Evolutionary conservation across 192 early-diverging fungal species (phyloP), one percentile per base, ranked within the genome.

Genomic region (Pilobolus umbonatus): DNA sequence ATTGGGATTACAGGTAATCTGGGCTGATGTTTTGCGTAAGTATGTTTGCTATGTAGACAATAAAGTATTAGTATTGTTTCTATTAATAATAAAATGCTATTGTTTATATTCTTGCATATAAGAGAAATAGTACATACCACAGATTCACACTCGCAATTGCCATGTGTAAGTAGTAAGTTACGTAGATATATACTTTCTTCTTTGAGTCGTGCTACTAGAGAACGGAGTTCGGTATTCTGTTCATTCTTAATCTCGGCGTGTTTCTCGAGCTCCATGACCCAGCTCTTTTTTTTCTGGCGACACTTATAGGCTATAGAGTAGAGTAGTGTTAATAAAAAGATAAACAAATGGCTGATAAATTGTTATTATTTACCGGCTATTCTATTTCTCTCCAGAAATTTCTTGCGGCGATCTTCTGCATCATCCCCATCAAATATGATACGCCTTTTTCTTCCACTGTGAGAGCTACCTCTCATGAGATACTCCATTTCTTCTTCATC

Each of bases 241-340:
- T 55, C 48, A 4, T 29, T 55, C 2, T 54, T 45, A 22, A 64
- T 35, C 4, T 70, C 68, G 8, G 68, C 57, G 9, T 49, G 62
- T 21, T 57, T 38, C 19, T 70, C 68, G 36, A 70, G 51, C 15
- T 70, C 55, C 48, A 64, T 56, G 57, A 64, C 64, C 68, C 68
- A 70, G 2, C 40, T 61, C 52, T 70, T 70, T 43, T 70, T 70
- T 57, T 70, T 70, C 43, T 70, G 68, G 34, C 68, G 56, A 25
- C 68, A 70, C 26, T 70, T 70, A 26, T 51, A 70, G 36, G 68
- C 68, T 63, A 34, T 8, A 24, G 48, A 47, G 24, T 0, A 11
- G 15, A 54, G 22, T 3, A 8, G 8, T 11, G 9, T 14, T 9
- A 15, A 26, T 12, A 46, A 28, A 25, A 28, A 48, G 25, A 28